These are phyloP conservation scores for Spiraea crenata DNA, from an alignment of 331 rosid genomes.

Conservation along the genomic window DNA sequence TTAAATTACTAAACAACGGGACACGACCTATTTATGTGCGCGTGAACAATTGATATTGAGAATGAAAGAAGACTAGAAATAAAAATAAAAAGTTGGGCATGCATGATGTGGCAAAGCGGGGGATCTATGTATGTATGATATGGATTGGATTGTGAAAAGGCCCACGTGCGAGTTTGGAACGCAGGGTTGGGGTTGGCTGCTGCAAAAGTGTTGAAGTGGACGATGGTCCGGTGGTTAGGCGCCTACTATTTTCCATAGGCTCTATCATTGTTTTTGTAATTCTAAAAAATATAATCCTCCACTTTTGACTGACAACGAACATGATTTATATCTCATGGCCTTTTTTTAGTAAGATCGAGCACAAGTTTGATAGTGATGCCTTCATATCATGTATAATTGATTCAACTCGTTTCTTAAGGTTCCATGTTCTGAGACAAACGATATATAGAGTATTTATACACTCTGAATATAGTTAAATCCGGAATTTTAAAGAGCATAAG, in stretches of 20 bases:
- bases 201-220: conserved; percentile 1
- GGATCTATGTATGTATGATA: neutral
- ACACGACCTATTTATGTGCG: no score
- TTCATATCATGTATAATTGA: neutral
- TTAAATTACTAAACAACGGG: no score
- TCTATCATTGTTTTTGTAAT: neutral
- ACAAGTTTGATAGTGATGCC: conserved; percentile 22
- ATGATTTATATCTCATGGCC: neutral
- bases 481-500: no score
- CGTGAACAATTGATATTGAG: no score
- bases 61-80: neutral
- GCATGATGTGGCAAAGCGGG: neutral
- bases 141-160: neutral
- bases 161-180: conserved; percentile 13
- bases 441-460: no score
- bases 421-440: neutral
- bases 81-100: neutral
- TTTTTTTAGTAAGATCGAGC: conserved; percentile 4
- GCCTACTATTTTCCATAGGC: conserved; percentile 27
- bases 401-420: neutral
- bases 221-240: conserved; percentile 21
- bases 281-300: neutral
- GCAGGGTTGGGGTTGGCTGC: conserved; percentile 26
- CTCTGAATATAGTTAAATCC: no score
- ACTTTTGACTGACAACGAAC: conserved; percentile 31